phyloP scores from a whole-genome alignment of 2,329 filamentous ascomycete species.

The Arthrobotrys sinensis region DNA sequence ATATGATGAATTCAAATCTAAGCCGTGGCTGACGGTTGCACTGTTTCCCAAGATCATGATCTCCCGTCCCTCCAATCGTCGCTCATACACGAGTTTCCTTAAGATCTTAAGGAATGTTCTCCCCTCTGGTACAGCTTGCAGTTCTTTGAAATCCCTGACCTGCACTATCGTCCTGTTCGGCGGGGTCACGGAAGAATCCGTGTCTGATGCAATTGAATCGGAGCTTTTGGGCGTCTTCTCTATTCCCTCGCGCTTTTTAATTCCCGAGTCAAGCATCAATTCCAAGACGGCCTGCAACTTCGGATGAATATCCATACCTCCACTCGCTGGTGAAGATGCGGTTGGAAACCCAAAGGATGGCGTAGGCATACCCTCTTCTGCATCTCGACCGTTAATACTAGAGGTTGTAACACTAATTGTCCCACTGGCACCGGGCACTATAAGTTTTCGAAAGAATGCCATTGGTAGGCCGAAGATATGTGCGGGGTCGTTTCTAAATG shows the following conservation, averaged over 20 bases:
- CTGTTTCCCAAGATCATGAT: conserved; percentile 87
- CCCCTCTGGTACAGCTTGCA: conserved; percentile 79
- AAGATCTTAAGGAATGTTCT: conserved; percentile 79
- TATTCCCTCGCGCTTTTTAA: conserved; percentile 45
- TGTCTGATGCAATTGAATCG: conserved; percentile 64
- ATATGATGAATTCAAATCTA: conserved; percentile 67
- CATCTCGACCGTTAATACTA: neutral
- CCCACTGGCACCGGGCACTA: neutral
- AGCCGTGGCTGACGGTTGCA: conserved; percentile 67
- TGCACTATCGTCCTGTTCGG: conserved; percentile 74
- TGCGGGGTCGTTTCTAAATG: conserved; percentile 51
- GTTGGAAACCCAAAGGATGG: conserved; percentile 1
- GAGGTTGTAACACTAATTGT: conserved; percentile 6
- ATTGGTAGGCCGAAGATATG: conserved; percentile 53
- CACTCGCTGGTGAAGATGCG: neutral
- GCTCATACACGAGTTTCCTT: conserved; percentile 78
- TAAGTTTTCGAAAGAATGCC: conserved; percentile 32
- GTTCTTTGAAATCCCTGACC: conserved; percentile 84
- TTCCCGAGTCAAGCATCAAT: conserved; percentile 71
- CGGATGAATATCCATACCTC: conserved; percentile 23
- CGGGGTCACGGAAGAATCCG: conserved; percentile 61
- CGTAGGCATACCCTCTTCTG: neutral
- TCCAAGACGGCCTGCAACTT: conserved; percentile 68
- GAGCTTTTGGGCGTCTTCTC: conserved; percentile 20
- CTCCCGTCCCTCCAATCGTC: conserved; percentile 79